Base-by-base conservation (phyloP, 495 filamentous ascomycete genomes). In the Xeromyces bisporus region DNA sequence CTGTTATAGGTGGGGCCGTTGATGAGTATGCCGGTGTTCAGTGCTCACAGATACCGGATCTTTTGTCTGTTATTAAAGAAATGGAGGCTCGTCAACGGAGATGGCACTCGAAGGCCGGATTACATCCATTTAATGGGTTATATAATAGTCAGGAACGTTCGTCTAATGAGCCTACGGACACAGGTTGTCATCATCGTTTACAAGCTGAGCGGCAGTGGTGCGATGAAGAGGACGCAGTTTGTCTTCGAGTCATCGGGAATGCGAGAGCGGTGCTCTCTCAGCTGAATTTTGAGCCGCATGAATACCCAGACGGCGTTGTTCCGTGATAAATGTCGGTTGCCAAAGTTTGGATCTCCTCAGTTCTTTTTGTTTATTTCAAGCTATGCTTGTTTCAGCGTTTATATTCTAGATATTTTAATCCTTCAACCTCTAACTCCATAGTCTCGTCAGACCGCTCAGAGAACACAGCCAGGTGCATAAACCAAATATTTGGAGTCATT, bases 31-130 rank as follows among this genome's bases (percentile, higher is more conserved):
- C 45, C 14, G 16, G n/a, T 4, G 37, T 34, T 3, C 24, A 30
- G 6, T 56, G 52, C 31, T 41, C 44, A 0, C 30, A 41, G 6
- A 39, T 49, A 6, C 52, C 51, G 1, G 47, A 50, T 25, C 24
- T 64, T 2, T 35, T 61, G 13, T 47, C 47, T 8, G 42, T 61
- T 8, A 50, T 64, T 20, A 44, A 38, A 20, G 59, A 58, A 33
- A 43, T 64, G 28, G 59, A 61, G 28, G 34, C 47, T 15, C 59
- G 59, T 15, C 59, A 64, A 36, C 50, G 52, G 10, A 44, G 40
- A 25, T 60, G 57, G 56, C 59, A 64, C 47, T 16, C 33, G 4
- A 24, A 20, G 2, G 20, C 42, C n/a, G 40, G 46, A 15, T 38
- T 43, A 6, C 42, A 55, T 31, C 48, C 50, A 2, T 27, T 40